These are phyloP conservation scores for Ottelia alismoides DNA, from an alignment of 106 monocot species.

Conservation along the genomic window DNA sequence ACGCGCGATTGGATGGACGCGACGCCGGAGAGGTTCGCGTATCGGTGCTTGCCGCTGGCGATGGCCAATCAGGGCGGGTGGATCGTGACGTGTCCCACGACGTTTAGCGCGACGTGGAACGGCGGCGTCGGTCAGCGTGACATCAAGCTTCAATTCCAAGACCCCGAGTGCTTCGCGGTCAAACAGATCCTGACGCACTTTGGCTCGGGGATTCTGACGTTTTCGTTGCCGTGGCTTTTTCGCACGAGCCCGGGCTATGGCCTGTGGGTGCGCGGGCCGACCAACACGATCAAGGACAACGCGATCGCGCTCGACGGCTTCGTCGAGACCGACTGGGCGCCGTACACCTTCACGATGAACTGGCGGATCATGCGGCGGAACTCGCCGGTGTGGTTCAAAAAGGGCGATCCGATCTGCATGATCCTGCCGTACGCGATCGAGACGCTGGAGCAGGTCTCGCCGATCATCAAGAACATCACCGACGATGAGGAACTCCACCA, in stretches of 20 bases:
- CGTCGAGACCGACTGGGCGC: background rate
- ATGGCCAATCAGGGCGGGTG: background rate
- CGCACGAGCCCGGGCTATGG: background rate
- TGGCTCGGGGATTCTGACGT: background rate
- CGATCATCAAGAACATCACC: background rate
- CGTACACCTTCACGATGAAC: background rate
- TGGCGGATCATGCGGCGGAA: background rate
- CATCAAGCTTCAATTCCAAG: background rate
- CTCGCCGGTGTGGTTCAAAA: background rate
- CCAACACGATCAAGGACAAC: background rate
- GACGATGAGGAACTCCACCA: background rate
- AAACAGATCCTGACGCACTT: background rate
- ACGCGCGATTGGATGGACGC: background rate
- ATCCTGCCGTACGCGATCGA: background rate
- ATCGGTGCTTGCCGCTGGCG: background rate
- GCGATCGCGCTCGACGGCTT: background rate
- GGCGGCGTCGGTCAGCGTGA: background rate
- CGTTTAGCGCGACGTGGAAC: background rate
- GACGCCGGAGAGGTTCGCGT: background rate
- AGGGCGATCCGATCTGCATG: background rate
- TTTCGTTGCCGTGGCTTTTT: background rate
- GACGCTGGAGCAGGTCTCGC: background rate
- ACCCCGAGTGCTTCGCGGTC: background rate
- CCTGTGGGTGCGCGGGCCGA: background rate
- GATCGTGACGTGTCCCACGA: background rate